phyloP scores from a whole-genome alignment of 805 yeast species.

The Saccharomycopsis fibuligera region DNA sequence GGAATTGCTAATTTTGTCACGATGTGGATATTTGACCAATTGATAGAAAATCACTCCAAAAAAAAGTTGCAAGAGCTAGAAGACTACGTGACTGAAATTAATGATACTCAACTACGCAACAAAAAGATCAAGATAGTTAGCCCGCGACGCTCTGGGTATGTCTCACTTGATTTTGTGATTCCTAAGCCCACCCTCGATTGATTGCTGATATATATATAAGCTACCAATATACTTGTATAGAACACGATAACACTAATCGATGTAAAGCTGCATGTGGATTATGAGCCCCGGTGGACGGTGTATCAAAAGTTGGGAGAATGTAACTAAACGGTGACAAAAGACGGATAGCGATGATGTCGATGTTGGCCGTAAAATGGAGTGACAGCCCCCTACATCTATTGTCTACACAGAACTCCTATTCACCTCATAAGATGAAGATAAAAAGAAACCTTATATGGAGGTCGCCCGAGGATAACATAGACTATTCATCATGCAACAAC shows the following conservation, averaged over 20 bases:
- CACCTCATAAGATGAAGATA: background rate
- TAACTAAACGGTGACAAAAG: too few species aligned
- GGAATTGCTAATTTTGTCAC: constrained; percentile 33
- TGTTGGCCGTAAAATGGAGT: too few species aligned
- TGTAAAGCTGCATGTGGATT: too few species aligned
- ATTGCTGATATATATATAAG: too few species aligned
- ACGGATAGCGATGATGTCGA: too few species aligned
- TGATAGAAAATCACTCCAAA: constrained; percentile 22
- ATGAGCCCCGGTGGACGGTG: too few species aligned
- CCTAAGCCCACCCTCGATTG: too few species aligned
- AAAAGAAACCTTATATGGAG: constrained; percentile 13
- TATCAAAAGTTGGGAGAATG: too few species aligned
- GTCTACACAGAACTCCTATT: background rate
- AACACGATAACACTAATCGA: too few species aligned
- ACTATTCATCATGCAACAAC: constrained; percentile 1
- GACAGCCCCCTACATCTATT: too few species aligned
- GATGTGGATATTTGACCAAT: constrained; percentile 33
- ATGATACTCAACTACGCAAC: constrained; percentile 24
- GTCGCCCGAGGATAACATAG: background rate
- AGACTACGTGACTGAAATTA: constrained; percentile 31
- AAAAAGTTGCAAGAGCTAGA: constrained; percentile 37
- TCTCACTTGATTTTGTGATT: constrained; percentile 49
- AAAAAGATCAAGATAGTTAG: constrained; percentile 37
- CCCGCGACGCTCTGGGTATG: constrained; percentile 47
- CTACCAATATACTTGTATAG: too few species aligned